Evolutionary conservation across 371 early-diverging fungal genomes (phyloP).

Genomic region (Mucor indicus): DNA sequence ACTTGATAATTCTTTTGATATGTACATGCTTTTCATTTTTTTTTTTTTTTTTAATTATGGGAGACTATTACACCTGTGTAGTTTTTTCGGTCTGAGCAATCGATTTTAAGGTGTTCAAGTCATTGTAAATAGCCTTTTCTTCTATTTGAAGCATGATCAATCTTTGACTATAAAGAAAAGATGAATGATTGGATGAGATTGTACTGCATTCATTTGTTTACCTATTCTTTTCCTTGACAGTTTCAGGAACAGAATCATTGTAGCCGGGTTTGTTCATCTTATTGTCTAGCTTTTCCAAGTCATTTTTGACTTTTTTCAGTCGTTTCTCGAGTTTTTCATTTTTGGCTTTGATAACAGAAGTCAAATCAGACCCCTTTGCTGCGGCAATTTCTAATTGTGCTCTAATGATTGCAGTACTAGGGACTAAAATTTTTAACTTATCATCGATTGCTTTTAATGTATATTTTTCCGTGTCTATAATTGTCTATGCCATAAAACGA

Average conservation of each 20-base stretch:
- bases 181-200: background rate
- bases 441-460: slow-evolving; percentile 35
- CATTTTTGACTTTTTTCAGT: slow-evolving; percentile 27
- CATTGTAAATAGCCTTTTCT: slow-evolving; percentile 28
- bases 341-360: slow-evolving; percentile 18
- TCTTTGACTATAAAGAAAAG: slow-evolving; percentile 20
- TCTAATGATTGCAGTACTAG: slow-evolving; percentile 33
- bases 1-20: too few relatives aligned
- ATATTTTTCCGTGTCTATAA: slow-evolving; percentile 4
- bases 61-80: too few relatives aligned
- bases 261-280: slow-evolving; percentile 40
- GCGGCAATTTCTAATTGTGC: slow-evolving; percentile 36
- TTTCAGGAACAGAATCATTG: slow-evolving; percentile 33
- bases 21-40: too few relatives aligned
- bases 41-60: too few relatives aligned
- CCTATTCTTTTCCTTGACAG: slow-evolving; percentile 43
- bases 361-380: slow-evolving; percentile 26
- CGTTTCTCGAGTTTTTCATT: slow-evolving; percentile 27
- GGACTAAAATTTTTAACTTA: slow-evolving; percentile 45
- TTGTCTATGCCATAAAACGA: background rate
- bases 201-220: slow-evolving; percentile 1
- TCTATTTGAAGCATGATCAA: slow-evolving; percentile 22
- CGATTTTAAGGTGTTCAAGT: slow-evolving; percentile 13
- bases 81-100: too few relatives aligned
- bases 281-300: slow-evolving; percentile 29